phyloP scores from a whole-genome alignment of 805 yeast species.

The Candida tammaniensis region DNA sequence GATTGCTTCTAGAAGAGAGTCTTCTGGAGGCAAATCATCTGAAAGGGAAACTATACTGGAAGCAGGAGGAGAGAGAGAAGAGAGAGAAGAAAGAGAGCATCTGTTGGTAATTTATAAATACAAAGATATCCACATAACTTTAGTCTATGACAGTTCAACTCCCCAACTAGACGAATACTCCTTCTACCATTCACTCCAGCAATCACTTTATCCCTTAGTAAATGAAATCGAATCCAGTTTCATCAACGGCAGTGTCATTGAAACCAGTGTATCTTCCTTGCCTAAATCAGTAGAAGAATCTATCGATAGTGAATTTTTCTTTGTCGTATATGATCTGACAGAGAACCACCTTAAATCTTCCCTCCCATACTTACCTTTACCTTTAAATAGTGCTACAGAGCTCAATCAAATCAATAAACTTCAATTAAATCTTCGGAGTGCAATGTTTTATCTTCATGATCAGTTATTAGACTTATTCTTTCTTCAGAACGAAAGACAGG shows the following conservation, averaged over 20 bases:
- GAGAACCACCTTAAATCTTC: constrained; percentile 30
- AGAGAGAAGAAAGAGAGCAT: constrained; percentile 24
- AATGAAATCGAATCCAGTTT: constrained; percentile 20
- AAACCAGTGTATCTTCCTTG: constrained; percentile 29
- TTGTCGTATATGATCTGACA: constrained; percentile 27
- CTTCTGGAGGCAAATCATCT: no score
- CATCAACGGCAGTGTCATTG: constrained; percentile 16
- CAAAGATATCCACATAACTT: constrained; percentile 19
- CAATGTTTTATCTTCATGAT: constrained; percentile 38
- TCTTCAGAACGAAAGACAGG: constrained; percentile 18
- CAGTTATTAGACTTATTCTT: constrained; percentile 32
- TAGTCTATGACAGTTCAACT: constrained; percentile 29
- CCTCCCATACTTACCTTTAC: constrained; percentile 31
- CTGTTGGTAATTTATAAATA: constrained; percentile 29
- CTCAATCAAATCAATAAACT: constrained; percentile 8
- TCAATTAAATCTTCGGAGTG: constrained; percentile 19
- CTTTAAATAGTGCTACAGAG: constrained; percentile 11
- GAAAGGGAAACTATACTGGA: no score
- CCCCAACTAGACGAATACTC: constrained; percentile 18
- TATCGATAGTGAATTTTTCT: constrained; percentile 35
- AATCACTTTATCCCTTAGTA: constrained; percentile 17
- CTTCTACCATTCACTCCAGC: constrained; percentile 23
- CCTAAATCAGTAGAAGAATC: constrained; percentile 17
- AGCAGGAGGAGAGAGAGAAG: no score
- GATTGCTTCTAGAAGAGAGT: neutral